These are phyloP conservation scores for Peronosclerospora sorghi DNA, from an alignment of 352 stramenopile genomes.

Conservation along the genomic window DNA sequence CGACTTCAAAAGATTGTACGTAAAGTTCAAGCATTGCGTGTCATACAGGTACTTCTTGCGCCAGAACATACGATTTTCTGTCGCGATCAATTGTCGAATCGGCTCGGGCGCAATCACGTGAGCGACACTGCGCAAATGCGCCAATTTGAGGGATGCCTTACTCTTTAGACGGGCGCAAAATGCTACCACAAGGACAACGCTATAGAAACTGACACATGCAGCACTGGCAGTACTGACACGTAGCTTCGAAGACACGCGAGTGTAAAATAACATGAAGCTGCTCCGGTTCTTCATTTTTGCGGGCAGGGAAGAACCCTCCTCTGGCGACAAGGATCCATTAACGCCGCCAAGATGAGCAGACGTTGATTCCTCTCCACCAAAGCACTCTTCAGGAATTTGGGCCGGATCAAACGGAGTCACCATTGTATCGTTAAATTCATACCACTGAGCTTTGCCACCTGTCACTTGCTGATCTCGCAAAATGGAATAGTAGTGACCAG, in stretches of 20 bases:
- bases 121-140: slow-evolving; percentile 32
- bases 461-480: slow-evolving; percentile 48
- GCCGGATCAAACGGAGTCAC: slow-evolving; percentile 64
- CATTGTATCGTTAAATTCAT: slow-evolving; percentile 83
- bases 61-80: slow-evolving; percentile 82
- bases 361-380: slow-evolving; percentile 35
- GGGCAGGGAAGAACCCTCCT: slow-evolving; percentile 12
- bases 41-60: slow-evolving; percentile 80
- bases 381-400: slow-evolving; percentile 68
- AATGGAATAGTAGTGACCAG: slow-evolving; percentile 87
- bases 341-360: slow-evolving; percentile 10
- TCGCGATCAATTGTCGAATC: slow-evolving; percentile 66
- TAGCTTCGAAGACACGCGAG: slow-evolving; percentile 38
- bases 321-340: slow-evolving; percentile 10
- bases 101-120: slow-evolving; percentile 52
- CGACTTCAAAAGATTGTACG: slow-evolving; percentile 55
- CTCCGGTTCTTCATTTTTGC: slow-evolving; percentile 69
- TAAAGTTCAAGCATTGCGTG: slow-evolving; percentile 63
- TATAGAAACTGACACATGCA: slow-evolving; percentile 16
- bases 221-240: slow-evolving; percentile 8
- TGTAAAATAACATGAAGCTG: slow-evolving; percentile 85
- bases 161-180: slow-evolving; percentile 35
- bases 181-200: slow-evolving; percentile 19
- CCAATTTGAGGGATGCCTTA: slow-evolving; percentile 20
- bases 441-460: slow-evolving; percentile 42